Evolutionary conservation across 345 rosid species (phyloP).

Genomic region (Eucalyptus erythrocorys): DNA sequence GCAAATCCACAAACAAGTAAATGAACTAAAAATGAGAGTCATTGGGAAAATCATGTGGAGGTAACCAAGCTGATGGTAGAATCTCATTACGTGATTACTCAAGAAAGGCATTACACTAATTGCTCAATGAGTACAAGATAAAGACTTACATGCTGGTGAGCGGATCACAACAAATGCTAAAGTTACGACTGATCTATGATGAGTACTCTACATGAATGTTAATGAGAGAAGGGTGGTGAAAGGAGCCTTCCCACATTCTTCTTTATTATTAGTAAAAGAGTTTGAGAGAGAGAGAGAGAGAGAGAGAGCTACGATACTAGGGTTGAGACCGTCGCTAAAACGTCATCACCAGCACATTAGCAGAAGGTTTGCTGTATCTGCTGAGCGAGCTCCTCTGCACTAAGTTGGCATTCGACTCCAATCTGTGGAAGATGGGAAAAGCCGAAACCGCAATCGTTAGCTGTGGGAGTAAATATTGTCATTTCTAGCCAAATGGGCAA

Average conservation of each 20-base stretch:
- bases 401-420: slow-evolving; percentile 92
- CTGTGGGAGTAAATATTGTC: background rate
- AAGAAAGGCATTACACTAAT: background rate
- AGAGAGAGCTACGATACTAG: background rate
- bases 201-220: background rate
- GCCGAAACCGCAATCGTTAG: background rate
- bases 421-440: slow-evolving; percentile 36
- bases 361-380: slow-evolving; percentile 83
- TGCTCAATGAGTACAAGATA: background rate
- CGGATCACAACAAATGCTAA: background rate
- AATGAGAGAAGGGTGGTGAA: background rate
- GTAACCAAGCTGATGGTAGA: background rate
- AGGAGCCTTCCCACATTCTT: background rate
- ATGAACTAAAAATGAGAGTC: background rate
- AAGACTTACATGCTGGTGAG: background rate
- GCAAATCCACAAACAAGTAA: background rate
- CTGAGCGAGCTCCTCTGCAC: slow-evolving; percentile 90
- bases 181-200: background rate
- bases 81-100: background rate
- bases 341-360: background rate
- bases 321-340: background rate
- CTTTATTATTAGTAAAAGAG: background rate
- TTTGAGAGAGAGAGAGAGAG: background rate
- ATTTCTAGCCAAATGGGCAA: background rate
- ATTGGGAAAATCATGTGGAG: background rate